Evolutionary conservation across 2,329 filamentous ascomycete species (phyloP).

Genomic region (Didymella segeticola): DNA sequence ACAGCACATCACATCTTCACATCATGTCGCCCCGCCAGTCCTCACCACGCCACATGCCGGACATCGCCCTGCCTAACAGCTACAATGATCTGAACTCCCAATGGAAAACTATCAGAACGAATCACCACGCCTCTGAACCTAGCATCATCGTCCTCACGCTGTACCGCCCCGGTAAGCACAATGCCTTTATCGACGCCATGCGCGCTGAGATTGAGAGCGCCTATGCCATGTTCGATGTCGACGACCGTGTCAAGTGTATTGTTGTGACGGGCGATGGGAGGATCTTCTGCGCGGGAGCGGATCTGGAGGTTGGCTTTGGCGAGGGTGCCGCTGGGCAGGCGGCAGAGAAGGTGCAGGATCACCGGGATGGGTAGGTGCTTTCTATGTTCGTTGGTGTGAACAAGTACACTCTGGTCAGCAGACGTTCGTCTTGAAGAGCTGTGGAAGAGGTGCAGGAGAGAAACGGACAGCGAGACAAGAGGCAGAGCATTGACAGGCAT

Average conservation of each 20-base stretch:
- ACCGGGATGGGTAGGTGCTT: conserved; percentile 59
- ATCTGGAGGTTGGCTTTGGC: conserved; percentile 61
- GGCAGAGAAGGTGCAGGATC: conserved; percentile 54
- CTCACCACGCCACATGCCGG: conserved; percentile 28
- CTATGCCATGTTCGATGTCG: conserved; percentile 59
- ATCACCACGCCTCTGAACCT: conserved; percentile 54
- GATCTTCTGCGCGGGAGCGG: conserved; percentile 64
- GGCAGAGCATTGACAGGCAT: too few species aligned
- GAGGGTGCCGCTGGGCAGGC: conserved; percentile 48
- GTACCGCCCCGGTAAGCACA: conserved; percentile 69
- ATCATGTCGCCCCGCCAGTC: conserved; percentile 21
- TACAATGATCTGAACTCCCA: conserved; percentile 51
- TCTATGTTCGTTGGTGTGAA: not conserved
- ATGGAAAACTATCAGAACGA: conserved; percentile 44
- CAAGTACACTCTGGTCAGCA: too few species aligned
- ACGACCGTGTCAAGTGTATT: conserved; percentile 62
- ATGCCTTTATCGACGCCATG: conserved; percentile 74
- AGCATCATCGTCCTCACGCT: conserved; percentile 68
- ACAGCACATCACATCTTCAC: not conserved
- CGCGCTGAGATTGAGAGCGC: conserved; percentile 65
- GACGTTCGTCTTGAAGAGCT: too few species aligned
- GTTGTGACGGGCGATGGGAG: conserved; percentile 61
- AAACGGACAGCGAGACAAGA: too few species aligned
- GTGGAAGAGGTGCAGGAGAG: too few species aligned
- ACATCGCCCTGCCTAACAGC: conserved; percentile 42